Evolutionary conservation across 139 green algal species (phyloP).

Genomic region (Picochlorum costavermella): DNA sequence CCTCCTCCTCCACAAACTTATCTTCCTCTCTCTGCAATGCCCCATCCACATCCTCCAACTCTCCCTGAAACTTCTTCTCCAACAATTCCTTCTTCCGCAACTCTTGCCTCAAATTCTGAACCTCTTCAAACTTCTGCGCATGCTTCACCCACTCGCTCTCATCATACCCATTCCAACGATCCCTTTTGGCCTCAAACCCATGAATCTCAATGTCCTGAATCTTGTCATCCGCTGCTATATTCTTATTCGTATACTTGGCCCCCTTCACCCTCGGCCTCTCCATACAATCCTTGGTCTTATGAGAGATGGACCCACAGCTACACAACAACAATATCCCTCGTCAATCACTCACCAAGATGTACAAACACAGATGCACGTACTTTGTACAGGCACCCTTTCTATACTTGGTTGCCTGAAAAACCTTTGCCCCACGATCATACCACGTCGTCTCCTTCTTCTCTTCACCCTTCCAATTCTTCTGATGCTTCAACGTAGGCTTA

Average conservation of each 20-base stretch:
- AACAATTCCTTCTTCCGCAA: conserved; percentile 50
- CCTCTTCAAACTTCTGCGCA: conserved; percentile 59
- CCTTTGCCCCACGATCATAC: conserved; percentile 89
- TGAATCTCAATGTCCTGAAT: conserved; percentile 72
- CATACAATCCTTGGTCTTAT: conserved; percentile 93
- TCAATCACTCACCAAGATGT: not conserved
- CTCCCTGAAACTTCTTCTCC: conserved; percentile 37
- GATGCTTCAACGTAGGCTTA: conserved; percentile 91
- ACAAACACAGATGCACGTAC: conserved; percentile 44
- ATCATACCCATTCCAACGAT: conserved; percentile 94
- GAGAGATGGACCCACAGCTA: conserved; percentile 86
- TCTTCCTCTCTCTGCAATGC: conserved; percentile 63
- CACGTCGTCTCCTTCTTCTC: conserved; percentile 52
- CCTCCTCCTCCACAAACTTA: conserved; percentile 62
- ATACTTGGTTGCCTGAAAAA: conserved; percentile 89
- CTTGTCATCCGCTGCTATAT: conserved; percentile 94
- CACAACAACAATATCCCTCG: not conserved
- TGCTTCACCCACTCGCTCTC: conserved; percentile 58
- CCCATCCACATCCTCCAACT: conserved; percentile 20
- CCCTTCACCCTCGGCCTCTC: conserved; percentile 83
- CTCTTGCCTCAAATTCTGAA: conserved; percentile 48
- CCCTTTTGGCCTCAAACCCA: conserved; percentile 85
- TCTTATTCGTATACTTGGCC: conserved; percentile 78
- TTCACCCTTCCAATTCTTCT: conserved; percentile 87
- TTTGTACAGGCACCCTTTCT: conserved; percentile 96